These are phyloP conservation scores for Gossypium longicalyx DNA, from an alignment of 345 rosid genomes.

Conservation along the genomic window DNA sequence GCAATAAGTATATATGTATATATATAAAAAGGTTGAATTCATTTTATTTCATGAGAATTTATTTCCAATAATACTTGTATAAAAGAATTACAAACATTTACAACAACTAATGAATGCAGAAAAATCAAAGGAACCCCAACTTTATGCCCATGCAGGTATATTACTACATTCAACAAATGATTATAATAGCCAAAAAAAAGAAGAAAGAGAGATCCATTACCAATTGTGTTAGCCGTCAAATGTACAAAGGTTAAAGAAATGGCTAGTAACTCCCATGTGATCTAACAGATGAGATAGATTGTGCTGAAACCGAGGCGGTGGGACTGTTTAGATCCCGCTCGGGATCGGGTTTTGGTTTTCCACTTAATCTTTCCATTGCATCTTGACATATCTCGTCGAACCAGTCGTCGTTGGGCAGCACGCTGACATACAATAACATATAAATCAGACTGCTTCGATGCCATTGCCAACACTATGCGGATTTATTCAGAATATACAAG, in stretches of 20 bases:
- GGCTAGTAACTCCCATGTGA: conserved; percentile 75
- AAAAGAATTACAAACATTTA: background rate
- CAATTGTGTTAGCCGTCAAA: conserved; percentile 18
- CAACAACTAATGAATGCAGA: background rate
- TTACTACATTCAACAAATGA: background rate
- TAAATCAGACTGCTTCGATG: background rate
- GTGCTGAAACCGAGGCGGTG: conserved; percentile 96
- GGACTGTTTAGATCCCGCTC: conserved; percentile 81
- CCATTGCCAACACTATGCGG: background rate
- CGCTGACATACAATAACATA: conserved; percentile 34
- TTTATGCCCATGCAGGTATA: background rate
- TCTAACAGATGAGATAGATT: conserved; percentile 85
- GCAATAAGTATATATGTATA: background rate
- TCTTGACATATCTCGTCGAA: conserved; percentile 79
- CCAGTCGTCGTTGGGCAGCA: conserved; percentile 89
- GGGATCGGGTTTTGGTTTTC: conserved; percentile 70
- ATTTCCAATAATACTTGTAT: background rate
- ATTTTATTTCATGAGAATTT: background rate
- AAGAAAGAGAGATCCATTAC: conserved; percentile 5
- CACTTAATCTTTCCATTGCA: conserved; percentile 79
- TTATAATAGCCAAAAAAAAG: background rate
- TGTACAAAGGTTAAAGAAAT: conserved; percentile 26
- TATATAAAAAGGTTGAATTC: background rate
- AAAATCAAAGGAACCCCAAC: background rate
- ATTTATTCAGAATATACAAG: no score